Evolutionary conservation across 805 yeast species (phyloP).

Genomic region (Cyberlindnera saturnus): DNA sequence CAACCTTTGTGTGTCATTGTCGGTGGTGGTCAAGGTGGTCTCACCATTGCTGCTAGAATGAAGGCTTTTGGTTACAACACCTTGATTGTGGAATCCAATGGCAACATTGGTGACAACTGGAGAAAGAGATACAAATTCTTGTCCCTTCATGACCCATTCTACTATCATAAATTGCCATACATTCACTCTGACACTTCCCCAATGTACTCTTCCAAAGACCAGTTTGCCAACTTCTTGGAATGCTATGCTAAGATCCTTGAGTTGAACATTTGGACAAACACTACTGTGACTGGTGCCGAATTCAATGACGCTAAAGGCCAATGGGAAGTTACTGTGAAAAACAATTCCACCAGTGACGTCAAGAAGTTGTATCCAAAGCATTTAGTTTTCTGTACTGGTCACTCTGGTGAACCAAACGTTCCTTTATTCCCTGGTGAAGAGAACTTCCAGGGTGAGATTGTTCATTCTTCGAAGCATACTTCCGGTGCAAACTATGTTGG

Average conservation of each 20-base stretch:
- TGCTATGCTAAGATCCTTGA: constrained; percentile 35
- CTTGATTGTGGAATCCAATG: constrained; percentile 33
- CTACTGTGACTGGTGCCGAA: constrained; percentile 27
- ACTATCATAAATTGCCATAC: constrained; percentile 37
- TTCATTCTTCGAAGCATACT: constrained; percentile 37
- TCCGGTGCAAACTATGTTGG: constrained; percentile 37
- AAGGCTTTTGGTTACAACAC: constrained; percentile 35
- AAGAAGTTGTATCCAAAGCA: constrained; percentile 29
- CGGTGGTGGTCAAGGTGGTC: constrained; percentile 44
- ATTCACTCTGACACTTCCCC: constrained; percentile 36
- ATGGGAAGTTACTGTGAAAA: constrained; percentile 31
- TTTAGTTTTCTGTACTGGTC: constrained; percentile 39
- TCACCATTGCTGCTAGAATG: constrained; percentile 37
- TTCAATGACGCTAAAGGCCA: constrained; percentile 24
- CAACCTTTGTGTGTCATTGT: constrained; percentile 39
- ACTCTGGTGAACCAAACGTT: constrained; percentile 39
- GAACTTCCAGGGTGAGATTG: constrained; percentile 31
- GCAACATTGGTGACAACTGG: constrained; percentile 41
- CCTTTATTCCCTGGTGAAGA: constrained; percentile 35
- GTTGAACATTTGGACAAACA: constrained; percentile 30
- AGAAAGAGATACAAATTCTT: constrained; percentile 38
- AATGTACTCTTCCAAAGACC: constrained; percentile 37
- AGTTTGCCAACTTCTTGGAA: constrained; percentile 39
- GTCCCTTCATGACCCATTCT: constrained; percentile 41
- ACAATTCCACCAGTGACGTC: constrained; percentile 24